These are phyloP conservation scores for Diaporthe sp. DNA, from an alignment of 2,329 filamentous ascomycete genomes.

Conservation along the genomic window DNA sequence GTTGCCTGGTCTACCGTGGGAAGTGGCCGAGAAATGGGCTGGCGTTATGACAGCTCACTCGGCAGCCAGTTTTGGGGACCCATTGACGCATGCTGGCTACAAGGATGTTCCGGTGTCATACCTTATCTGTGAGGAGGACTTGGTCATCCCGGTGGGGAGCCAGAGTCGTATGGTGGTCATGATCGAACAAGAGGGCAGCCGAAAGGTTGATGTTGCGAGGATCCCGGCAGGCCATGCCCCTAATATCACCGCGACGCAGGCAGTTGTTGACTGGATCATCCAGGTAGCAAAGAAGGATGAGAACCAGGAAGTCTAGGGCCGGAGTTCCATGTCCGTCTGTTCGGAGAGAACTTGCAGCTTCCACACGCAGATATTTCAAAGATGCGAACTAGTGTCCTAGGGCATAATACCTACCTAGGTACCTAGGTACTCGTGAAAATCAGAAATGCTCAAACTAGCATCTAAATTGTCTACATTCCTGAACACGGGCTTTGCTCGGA, in stretches of 20 bases:
- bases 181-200: neutral
- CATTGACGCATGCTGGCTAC: constrained; percentile 1
- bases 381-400: no score
- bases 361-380: neutral
- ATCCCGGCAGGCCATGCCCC: neutral
- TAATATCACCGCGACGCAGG: neutral
- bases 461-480: neutral
- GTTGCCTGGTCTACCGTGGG: neutral
- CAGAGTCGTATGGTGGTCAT: neutral
- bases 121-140: neutral
- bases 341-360: neutral
- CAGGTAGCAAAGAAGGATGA: neutral
- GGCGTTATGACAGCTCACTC: neutral
- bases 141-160: neutral
- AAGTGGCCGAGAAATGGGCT: neutral
- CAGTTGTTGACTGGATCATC: neutral
- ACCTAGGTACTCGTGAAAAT: neutral
- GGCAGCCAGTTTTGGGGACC: neutral
- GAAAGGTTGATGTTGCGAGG: neutral
- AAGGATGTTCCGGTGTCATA: neutral
- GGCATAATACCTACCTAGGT: neutral
- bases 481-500: neutral
- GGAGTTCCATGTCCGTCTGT: neutral
- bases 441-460: neutral
- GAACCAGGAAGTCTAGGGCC: neutral